Base-by-base conservation (phyloP, 345 rosid genomes). In the Syzygium grande region DNA sequence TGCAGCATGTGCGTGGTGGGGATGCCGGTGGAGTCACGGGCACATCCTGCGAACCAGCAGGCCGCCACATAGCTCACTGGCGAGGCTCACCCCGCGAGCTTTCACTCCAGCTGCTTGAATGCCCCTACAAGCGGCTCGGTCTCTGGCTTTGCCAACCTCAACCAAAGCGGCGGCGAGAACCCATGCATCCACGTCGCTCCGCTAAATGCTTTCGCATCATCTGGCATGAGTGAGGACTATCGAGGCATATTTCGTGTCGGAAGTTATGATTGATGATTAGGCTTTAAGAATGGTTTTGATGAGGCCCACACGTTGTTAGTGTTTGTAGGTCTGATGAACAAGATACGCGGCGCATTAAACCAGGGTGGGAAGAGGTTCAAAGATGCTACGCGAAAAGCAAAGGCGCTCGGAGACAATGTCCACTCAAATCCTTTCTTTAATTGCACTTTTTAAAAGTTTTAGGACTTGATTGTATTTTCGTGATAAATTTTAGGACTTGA, bases 331-430 rank as follows among this genome's bases (percentile, higher is more conserved):
- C 27, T 23, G 9, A 15, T 25, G 85, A 23, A 84, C 10, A 91
- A 68, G 87, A 59, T 96, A 84, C 88, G 91, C 63, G 84, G 21
- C 19, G 5, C 43, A 6, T 41, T 41, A 41, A 41, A 41, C 43
- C 43, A 41, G 43, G 43, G 43, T 41, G 43, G 43, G 43, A 41
- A 41, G 43, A 41, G 43, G 43, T 41, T 41, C 6, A 6, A 41
- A 4, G 43, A 41, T 41, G 43, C 43, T 41, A 41, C 43, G 43
- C 43, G 43, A 41, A 38, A 41, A 41, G 43, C 43, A 41, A 6
- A 41, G 43, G 43, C 5, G 43, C 5, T 41, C 1, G 6, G 1
- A 41, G 43, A 41, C 4, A 41, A 41, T 41, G 43, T 41, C 43
- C 43, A 41, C 4, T 41, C 43, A 41, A 41, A 6, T 41, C 43